Base-by-base conservation (phyloP, 2,329 filamentous ascomycete genomes). In the Colletotrichum tanaceti region DNA sequence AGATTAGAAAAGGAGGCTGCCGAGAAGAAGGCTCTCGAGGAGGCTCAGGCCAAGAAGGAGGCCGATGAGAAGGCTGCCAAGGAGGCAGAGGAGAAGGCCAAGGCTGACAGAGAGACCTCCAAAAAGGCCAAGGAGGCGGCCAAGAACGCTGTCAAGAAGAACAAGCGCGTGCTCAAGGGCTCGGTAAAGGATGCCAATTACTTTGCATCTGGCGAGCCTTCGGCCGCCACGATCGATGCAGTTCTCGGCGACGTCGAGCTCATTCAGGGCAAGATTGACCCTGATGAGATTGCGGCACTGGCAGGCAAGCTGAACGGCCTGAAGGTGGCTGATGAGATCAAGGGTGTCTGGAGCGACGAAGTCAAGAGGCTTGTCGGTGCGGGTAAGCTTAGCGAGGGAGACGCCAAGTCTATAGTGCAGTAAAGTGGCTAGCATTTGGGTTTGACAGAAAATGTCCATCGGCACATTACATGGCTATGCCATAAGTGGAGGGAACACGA, bases 71-170 rank as follows among this genome's bases (percentile, higher is more conserved):
- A 90, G 80, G 88, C 90, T 53, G 89, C 90, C 73, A 93, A 92
- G 78, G 94, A 97, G 72, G 93, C 93, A 18, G 96, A 97, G 80
- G 93, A 92, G 74, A 87, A 90, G 49, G 93, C 94, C 72, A 98
- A 98, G 87, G 87, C 86, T 5, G 90, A 93, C 66, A 92, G 92
- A 74, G 94, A 95, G 74, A 87, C 91, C 72, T 84, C 84, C 76
- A 99, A 98, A 89, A 99, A 99, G 88, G 91, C 92, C 70, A 99
- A 98, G 86, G 96, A 99, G 83, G 95, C 95, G 2, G 96, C 96
- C 67, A 99, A 99, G 90, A 98, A 94, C 77, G 96, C 96, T 16
- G 92, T 96, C 76, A 99, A 99, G 92, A 99, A 99, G 92, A 99
- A 99, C 89, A 98, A 98, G 89, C 93, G 96, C 86, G 92, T 98